Percentiles rank a stretch among this genome's conserved stretches.
phyloP scores from a whole-genome alignment of 805 yeast species.

The Candida arabinofermentans region DNA sequence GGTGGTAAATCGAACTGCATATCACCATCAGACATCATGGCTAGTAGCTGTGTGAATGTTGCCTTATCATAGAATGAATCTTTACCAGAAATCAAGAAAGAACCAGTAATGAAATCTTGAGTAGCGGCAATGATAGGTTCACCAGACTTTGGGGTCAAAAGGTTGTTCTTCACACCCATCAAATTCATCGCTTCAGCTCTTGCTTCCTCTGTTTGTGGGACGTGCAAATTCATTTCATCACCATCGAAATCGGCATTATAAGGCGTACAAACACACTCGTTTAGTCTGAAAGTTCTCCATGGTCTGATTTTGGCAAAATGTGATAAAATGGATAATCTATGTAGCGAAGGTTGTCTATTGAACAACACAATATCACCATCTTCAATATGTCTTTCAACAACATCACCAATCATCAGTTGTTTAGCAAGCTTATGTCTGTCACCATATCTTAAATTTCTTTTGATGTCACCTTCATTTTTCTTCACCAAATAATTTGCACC shows the following conservation, averaged over 20 bases:
- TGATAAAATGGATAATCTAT: conserved; percentile 86
- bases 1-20: conserved; percentile 91
- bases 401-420: conserved; percentile 78
- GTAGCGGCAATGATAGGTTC: conserved; percentile 99
- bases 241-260: conserved; percentile 99
- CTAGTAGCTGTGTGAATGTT: conserved; percentile 70
- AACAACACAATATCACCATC: conserved; percentile 96
- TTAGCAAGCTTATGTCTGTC: conserved; percentile 75
- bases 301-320: conserved; percentile 96
- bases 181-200: conserved; percentile 97
- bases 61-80: conserved; percentile 92
- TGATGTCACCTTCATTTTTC: conserved; percentile 73
- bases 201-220: conserved; percentile 98
- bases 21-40: conserved; percentile 95
- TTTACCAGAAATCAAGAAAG: conserved; percentile 86
- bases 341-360: conserved; percentile 97
- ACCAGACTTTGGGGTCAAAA: conserved; percentile 95
- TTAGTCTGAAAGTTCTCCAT: conserved; percentile 95
- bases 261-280: conserved; percentile 99
- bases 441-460: conserved; percentile 87
- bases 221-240: conserved; percentile 98
- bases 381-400: conserved; percentile 94
- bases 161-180: conserved; percentile 96
- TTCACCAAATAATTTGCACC: conserved; percentile 93
- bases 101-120: conserved; percentile 97